phyloP scores from a whole-genome alignment of 208 protist genomes.

The Blechomonas ayalai region DNA sequence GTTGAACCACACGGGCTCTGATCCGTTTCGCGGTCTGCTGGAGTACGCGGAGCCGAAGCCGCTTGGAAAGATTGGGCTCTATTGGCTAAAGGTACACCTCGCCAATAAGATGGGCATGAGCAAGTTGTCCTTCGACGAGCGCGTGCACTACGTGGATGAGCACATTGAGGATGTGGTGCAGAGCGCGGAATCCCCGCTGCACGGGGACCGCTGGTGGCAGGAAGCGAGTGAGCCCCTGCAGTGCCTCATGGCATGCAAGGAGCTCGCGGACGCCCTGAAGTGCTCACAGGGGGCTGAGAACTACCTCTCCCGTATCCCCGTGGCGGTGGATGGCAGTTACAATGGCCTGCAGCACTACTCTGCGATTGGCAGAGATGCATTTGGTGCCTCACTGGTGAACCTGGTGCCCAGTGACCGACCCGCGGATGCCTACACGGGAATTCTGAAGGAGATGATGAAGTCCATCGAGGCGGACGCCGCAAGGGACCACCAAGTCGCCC shows the following conservation, averaged over 20 bases:
- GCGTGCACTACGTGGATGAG: conserved; percentile 91
- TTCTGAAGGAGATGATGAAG: conserved; percentile 89
- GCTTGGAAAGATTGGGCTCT: conserved; percentile 90
- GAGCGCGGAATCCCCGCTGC: conserved; percentile 71
- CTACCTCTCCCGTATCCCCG: conserved; percentile 90
- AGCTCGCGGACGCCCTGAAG: conserved; percentile 90
- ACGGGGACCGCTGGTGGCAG: conserved; percentile 92
- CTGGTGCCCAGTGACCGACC: conserved; percentile 90
- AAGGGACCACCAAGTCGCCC: conserved; percentile 74
- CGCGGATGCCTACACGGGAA: conserved; percentile 96
- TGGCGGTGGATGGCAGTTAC: conserved; percentile 96
- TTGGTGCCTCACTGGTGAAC: conserved; percentile 95
- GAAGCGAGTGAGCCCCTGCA: conserved; percentile 95
- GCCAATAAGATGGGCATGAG: conserved; percentile 97
- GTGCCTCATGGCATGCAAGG: conserved; percentile 92
- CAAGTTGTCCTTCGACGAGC: conserved; percentile 94
- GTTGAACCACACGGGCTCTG: conserved; percentile 95
- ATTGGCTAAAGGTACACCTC: conserved; percentile 98
- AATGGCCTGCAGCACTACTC: conserved; percentile 99
- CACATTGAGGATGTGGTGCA: conserved; percentile 89
- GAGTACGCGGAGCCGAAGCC: conserved; percentile 92
- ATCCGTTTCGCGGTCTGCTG: conserved; percentile 91
- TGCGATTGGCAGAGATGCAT: conserved; percentile 95
- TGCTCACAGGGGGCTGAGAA: conserved; percentile 77
- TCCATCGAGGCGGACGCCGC: conserved; percentile 79